phyloP scores from a whole-genome alignment of 129 eudicot species.

The Dittrichia graveolens region DNA sequence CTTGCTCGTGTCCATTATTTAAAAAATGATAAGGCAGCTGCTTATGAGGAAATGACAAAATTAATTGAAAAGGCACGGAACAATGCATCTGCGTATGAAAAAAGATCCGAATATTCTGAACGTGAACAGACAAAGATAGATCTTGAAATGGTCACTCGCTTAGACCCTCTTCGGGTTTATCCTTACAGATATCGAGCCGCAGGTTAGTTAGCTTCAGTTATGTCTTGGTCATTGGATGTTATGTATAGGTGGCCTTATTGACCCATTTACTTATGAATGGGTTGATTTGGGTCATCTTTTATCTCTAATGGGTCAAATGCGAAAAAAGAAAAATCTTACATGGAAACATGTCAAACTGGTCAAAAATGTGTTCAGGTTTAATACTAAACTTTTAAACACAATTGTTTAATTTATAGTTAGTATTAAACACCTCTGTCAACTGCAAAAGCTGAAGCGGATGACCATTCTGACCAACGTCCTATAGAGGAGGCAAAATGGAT shows the following conservation, averaged over 20 bases:
- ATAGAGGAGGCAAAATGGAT: no score
- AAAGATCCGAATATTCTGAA: slow-evolving; percentile 94
- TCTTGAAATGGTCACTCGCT: slow-evolving; percentile 88
- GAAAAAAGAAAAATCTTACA: no score
- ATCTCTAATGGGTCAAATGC: not conserved
- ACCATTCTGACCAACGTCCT: no score
- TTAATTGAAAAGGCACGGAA: slow-evolving; percentile 86
- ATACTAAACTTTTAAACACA: no score
- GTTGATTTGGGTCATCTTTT: not conserved
- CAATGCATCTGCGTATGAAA: slow-evolving; percentile 96
- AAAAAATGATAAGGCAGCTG: slow-evolving; percentile 78
- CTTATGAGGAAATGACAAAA: slow-evolving; percentile 91
- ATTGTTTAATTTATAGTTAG: no score
- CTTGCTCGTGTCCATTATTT: slow-evolving; percentile 97
- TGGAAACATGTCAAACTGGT: no score
- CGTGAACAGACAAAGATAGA: slow-evolving; percentile 91
- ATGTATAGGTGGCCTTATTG: not conserved
- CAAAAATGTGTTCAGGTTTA: no score
- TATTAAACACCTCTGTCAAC: no score
- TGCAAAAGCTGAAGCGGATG: no score
- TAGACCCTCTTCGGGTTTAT: slow-evolving; percentile 96
- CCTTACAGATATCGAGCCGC: slow-evolving; percentile 99
- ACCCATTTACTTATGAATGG: not conserved
- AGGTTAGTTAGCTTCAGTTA: slow-evolving; percentile 56
- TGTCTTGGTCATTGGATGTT: not conserved